Base-by-base conservation (phyloP, 2,329 filamentous ascomycete species). In the Myriosclerotinia duriaeana region DNA sequence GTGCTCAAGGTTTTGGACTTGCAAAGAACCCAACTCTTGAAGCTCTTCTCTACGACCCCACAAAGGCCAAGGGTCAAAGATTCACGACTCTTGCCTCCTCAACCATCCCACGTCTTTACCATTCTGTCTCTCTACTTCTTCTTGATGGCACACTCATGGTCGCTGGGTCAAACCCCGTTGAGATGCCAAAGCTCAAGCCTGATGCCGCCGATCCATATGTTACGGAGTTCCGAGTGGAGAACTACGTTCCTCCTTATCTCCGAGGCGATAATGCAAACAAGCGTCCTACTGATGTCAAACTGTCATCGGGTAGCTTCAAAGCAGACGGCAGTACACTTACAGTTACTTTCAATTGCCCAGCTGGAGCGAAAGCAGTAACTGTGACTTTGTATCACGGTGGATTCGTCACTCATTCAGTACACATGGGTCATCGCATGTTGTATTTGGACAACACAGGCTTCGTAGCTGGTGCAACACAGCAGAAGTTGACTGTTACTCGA, bases 201-300 rank as follows among this genome's bases (percentile, higher is more conserved):
- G 76, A 79, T 64, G 75, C 78, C 0, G 72, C 79, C 64, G 75
- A 83, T 66, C 82, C 81, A 12, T 88, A 79, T 73, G 78, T 81
- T 22, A 88, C 85, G 1, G 85, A 88, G 69, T 87, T 86, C 78
- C 81, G 85, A 46, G 84, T 87, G 53, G 86, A 88, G 74, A 83
- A 82, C 65, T 88, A 85, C 73, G 84, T 83, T 38, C 86, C 86
- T 52, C 84, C 85, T 3, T 88, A 88, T 71, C 80, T 88, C 22
- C 78, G 80, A 56, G 84, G 83, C 17, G 79, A 78, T 52, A 83
- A 83, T 59, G 79, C 79, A 2, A 74, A 76, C 38, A 78, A 74
- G 58, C 80, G 85, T 56, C 84, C 86, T 5, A 80, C 78, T 3
- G 76, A 80, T 56, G 78, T 87, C 61, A 67, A 70, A 5, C 75